A percentile compares a stretch with the other conserved stretches of the same genome.
Evolutionary conservation across 2,329 filamentous ascomycete species (phyloP).

Genomic region (Alternaria dauci): DNA sequence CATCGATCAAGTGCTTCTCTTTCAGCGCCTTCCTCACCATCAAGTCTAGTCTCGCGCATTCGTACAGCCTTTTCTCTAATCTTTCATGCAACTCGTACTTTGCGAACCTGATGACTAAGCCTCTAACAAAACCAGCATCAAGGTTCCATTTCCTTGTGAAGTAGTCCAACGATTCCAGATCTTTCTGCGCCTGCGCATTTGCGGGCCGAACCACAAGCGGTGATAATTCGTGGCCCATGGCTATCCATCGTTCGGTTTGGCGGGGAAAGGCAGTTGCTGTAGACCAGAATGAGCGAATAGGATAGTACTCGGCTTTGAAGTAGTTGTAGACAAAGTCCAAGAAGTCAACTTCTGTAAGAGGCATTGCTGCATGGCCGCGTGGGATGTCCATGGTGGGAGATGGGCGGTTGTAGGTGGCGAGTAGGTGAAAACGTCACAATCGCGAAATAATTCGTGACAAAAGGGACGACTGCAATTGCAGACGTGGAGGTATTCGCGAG

Average conservation of each 20-base stretch:
- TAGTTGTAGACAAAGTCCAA: conserved; percentile 50
- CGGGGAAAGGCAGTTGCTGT: conserved; percentile 47
- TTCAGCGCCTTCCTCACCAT: conserved; percentile 51
- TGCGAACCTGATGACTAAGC: conserved; percentile 45
- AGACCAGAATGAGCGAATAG: conserved; percentile 48
- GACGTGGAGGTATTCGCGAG: not conserved
- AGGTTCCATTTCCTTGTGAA: conserved; percentile 44
- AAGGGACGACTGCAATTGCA: not conserved
- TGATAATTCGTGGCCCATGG: conserved; percentile 46
- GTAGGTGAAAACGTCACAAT: conserved; percentile 5
- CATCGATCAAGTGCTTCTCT: conserved; percentile 50
- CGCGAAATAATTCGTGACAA: not conserved
- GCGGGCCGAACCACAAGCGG: conserved; percentile 43
- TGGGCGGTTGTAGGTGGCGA: conserved; percentile 16
- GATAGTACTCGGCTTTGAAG: conserved; percentile 50
- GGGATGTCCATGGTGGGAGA: conserved; percentile 44
- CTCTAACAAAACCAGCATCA: conserved; percentile 43
- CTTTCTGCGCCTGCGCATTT: conserved; percentile 49
- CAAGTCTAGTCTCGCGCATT: conserved; percentile 43
- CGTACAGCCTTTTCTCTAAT: conserved; percentile 49
- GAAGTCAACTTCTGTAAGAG: conserved; percentile 45
- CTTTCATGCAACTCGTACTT: conserved; percentile 48
- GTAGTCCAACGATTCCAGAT: conserved; percentile 46
- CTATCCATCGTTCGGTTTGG: conserved; percentile 41
- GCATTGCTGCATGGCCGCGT: conserved; percentile 39